These are phyloP conservation scores for Lodderomyces margitis DNA, from an alignment of 1,139 yeast genomes.

Conservation along the genomic window DNA sequence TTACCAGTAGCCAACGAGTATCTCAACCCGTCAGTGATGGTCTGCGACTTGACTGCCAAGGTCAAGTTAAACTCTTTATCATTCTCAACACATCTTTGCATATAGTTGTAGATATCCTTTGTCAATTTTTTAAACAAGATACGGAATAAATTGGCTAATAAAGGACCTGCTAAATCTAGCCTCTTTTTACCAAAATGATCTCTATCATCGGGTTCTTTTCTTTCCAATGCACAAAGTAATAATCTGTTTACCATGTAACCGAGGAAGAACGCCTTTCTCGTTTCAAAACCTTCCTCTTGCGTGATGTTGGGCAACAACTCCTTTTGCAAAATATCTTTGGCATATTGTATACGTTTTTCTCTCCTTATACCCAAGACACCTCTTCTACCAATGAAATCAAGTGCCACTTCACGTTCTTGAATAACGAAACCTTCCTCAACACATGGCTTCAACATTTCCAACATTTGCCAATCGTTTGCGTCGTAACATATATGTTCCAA, in stretches of 20 bases:
- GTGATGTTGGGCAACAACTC: constrained; percentile 97
- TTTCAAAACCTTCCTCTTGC: constrained; percentile 95
- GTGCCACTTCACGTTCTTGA: constrained; percentile 96
- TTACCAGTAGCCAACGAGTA: constrained; percentile 98
- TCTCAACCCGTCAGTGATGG: constrained; percentile 95
- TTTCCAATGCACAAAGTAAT: constrained; percentile 89
- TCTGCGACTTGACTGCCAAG: constrained; percentile 93
- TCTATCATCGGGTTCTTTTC: constrained; percentile 98
- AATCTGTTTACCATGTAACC: constrained; percentile 98
- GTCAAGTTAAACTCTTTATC: constrained; percentile 96
- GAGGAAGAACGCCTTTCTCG: constrained; percentile 92
- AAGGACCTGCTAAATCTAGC: constrained; percentile 96
- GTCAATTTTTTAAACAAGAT: constrained; percentile 91
- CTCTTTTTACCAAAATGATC: constrained; percentile 99
- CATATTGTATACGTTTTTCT: constrained; percentile 97
- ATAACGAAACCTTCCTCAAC: constrained; percentile 98
- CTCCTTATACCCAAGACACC: constrained; percentile 93
- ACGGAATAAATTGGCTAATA: constrained; percentile 92
- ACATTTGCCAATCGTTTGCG: constrained; percentile 98
- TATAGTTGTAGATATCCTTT: constrained; percentile 91
- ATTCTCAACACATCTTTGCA: constrained; percentile 98
- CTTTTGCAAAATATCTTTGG: constrained; percentile 92
- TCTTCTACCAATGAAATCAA: constrained; percentile 98
- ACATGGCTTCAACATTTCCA: constrained; percentile 98
- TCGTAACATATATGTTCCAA: constrained; percentile 97